Conservation (phyloP, 2,329 filamentous ascomycete genomes). For the Cladosporium sp. region DNA sequence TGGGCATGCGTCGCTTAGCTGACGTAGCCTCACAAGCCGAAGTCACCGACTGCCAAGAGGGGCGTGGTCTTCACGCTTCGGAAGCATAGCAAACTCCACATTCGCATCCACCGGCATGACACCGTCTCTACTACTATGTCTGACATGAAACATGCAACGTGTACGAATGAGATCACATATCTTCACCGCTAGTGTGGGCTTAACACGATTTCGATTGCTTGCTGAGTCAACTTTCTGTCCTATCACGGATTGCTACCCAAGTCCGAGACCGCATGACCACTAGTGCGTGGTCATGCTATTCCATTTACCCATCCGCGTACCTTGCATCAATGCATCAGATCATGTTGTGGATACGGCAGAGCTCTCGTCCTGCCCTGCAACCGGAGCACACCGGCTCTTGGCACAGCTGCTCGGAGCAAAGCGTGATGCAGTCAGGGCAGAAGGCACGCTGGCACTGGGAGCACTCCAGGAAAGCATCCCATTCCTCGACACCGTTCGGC, state of each 20-base stretch:
- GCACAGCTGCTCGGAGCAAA: slow-evolving; percentile 11
- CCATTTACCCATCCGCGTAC: background rate
- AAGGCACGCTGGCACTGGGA: slow-evolving; percentile 21
- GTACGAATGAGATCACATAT: background rate
- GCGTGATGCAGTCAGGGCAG: slow-evolving; percentile 15
- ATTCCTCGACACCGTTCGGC: slow-evolving; percentile 25
- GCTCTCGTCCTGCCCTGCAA: background rate
- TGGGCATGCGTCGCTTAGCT: slow-evolving; percentile 1
- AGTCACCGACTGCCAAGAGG: slow-evolving; percentile 6
- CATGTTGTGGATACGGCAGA: slow-evolving; percentile 16
- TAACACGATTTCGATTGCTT: background rate
- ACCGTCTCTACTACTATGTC: background rate
- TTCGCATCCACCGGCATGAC: slow-evolving; percentile 4
- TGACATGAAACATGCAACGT: background rate
- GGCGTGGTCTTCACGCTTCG: slow-evolving; percentile 2
- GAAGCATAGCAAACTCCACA: background rate
- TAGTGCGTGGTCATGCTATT: background rate
- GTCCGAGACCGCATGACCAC: background rate
- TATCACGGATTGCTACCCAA: background rate
- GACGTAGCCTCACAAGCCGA: slow-evolving; percentile 2
- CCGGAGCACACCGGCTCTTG: slow-evolving; percentile 11
- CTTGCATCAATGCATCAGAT: slow-evolving; percentile 7
- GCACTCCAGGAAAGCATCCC: slow-evolving; percentile 25
- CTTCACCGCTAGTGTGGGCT: background rate
- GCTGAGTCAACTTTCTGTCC: background rate